phyloP scores from a whole-genome alignment of 2,329 filamentous ascomycete genomes.

The Cladosporium colombiae region DNA sequence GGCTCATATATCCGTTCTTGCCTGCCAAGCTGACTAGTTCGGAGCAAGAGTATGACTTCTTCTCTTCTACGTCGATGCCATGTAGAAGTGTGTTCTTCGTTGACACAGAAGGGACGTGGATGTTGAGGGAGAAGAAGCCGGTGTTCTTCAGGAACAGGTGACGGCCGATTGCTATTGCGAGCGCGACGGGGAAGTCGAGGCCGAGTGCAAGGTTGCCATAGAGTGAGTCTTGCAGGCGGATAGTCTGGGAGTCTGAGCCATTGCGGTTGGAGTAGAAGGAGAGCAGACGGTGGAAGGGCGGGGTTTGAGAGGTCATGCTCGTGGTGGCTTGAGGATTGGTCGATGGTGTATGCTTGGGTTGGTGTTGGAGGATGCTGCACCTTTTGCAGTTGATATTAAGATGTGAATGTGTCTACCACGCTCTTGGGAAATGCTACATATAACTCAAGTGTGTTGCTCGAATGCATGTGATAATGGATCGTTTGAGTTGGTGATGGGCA shows the following conservation, averaged over 20 bases:
- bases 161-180: conserved; percentile 36
- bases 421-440: neutral
- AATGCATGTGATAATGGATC: neutral
- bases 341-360: neutral
- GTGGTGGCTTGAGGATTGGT: neutral
- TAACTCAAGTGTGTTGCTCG: neutral
- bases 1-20: conserved; percentile 26
- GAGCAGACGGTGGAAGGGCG: conserved; percentile 41
- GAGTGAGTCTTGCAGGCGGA: conserved; percentile 39
- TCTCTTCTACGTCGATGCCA: conserved; percentile 35
- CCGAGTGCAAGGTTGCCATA: conserved; percentile 39
- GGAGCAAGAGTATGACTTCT: conserved; percentile 31
- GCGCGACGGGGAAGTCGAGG: conserved; percentile 41
- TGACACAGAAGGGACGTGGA: conserved; percentile 37
- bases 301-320: conserved; percentile 19
- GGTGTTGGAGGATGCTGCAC: neutral
- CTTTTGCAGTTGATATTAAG: neutral
- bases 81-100: conserved; percentile 34
- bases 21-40: conserved; percentile 33
- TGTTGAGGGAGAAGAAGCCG: conserved; percentile 35
- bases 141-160: conserved; percentile 39
- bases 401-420: neutral
- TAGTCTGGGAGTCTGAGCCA: conserved; percentile 33
- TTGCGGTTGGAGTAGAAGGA: conserved; percentile 39
- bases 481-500: conserved; percentile 1